phyloP scores from a whole-genome alignment of 305 asterid species.

The Ajuga reptans region DNA sequence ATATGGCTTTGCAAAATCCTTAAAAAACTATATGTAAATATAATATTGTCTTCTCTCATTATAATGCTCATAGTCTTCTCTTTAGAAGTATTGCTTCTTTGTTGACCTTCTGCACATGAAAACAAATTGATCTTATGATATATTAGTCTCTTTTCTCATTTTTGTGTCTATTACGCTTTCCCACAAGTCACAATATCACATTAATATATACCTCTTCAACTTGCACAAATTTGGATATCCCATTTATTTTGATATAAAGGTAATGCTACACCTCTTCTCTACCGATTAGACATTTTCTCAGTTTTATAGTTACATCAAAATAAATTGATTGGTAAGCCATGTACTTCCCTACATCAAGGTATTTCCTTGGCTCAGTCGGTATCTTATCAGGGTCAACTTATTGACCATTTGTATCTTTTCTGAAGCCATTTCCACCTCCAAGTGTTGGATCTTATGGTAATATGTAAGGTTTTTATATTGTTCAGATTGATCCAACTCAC shows the following conservation, averaged over 20 bases:
- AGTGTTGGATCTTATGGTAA: background rate
- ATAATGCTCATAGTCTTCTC: background rate
- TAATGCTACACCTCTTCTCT: background rate
- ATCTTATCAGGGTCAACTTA: background rate
- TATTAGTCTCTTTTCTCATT: background rate
- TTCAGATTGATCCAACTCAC: background rate
- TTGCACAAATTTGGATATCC: background rate
- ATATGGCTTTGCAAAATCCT: too few relatives aligned
- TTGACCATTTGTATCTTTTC: background rate
- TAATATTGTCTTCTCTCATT: background rate
- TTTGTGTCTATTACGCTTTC: too few relatives aligned
- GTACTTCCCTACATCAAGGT: background rate
- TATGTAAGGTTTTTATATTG: background rate
- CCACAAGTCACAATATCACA: too few relatives aligned
- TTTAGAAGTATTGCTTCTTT: background rate
- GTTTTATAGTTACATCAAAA: background rate
- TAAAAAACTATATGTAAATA: too few relatives aligned
- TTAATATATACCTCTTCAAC: background rate
- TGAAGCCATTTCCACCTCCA: background rate
- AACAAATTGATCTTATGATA: background rate
- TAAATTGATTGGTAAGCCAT: background rate
- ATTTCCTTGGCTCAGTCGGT: background rate
- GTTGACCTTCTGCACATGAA: background rate
- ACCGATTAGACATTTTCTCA: background rate
- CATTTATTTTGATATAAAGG: background rate